phyloP scores from a whole-genome alignment of 2,329 filamentous ascomycete species.

The Penicillium digitatum region DNA sequence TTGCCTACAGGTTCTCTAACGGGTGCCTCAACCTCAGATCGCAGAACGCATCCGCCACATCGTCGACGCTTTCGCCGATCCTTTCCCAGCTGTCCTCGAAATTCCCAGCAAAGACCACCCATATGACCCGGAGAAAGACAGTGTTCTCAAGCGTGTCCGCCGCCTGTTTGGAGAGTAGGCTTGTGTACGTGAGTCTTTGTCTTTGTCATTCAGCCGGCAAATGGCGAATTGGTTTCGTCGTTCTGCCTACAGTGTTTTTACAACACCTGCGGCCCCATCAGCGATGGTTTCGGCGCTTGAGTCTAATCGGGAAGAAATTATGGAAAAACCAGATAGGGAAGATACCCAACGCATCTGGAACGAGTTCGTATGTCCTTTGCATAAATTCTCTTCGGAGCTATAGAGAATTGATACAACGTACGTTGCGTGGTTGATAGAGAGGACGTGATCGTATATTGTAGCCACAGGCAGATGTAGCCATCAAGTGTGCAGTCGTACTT shows the following conservation, averaged over 20 bases:
- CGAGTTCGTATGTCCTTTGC: slow-evolving; percentile 13
- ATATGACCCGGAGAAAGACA: slow-evolving; percentile 98
- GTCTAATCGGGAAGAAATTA: slow-evolving; percentile 7
- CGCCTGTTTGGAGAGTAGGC: slow-evolving; percentile 61
- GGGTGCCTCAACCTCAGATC: slow-evolving; percentile 54
- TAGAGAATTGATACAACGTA: no score
- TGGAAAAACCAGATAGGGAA: slow-evolving; percentile 20
- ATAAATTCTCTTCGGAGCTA: neutral
- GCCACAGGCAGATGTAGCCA: neutral
- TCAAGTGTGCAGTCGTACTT: neutral
- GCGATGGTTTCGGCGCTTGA: slow-evolving; percentile 3
- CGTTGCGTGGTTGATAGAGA: neutral
- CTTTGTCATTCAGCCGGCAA: slow-evolving; percentile 3
- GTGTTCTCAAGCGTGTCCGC: slow-evolving; percentile 82
- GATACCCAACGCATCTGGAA: slow-evolving; percentile 21
- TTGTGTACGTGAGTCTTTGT: neutral
- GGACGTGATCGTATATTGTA: neutral
- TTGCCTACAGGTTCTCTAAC: neutral
- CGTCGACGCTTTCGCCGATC: slow-evolving; percentile 86
- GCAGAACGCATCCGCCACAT: slow-evolving; percentile 89
- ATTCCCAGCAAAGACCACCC: slow-evolving; percentile 99
- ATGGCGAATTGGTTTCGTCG: slow-evolving; percentile 1
- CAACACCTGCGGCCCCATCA: slow-evolving; percentile 3
- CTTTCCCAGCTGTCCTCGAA: slow-evolving; percentile 93
- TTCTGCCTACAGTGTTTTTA: neutral